These are phyloP conservation scores for Naegleria gruberi DNA, from an alignment of 208 protist genomes.

Conservation along the genomic window DNA sequence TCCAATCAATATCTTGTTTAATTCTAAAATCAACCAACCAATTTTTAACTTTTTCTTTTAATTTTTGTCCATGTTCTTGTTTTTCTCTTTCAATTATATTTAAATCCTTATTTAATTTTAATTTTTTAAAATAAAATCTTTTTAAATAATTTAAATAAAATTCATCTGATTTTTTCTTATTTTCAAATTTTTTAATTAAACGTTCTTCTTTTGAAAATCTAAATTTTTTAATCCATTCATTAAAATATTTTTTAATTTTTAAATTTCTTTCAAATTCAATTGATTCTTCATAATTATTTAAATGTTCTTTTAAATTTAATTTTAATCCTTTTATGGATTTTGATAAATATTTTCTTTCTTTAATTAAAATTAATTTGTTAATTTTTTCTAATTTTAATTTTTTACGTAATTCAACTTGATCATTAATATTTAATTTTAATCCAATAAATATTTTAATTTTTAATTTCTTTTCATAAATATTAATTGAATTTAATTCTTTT, in stretches of 20 bases:
- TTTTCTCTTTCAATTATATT: not conserved
- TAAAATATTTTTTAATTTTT: not conserved
- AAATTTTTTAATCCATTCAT: not conserved
- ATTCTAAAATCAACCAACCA: not conserved
- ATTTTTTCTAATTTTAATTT: not conserved
- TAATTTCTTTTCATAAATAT: not conserved
- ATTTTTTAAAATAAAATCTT: not conserved
- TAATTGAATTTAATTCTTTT: not conserved
- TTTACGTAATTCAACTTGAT: not conserved
- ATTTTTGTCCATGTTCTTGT: not conserved
- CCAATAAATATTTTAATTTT: not conserved
- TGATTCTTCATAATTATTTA: not conserved
- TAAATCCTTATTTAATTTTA: too few species aligned
- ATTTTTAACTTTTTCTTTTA: not conserved
- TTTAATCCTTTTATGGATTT: not conserved
- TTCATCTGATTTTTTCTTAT: not conserved
- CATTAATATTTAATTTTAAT: not conserved
- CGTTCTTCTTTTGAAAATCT: not conserved
- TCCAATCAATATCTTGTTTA: not conserved
- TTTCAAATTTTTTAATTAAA: not conserved
- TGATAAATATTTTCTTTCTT: not conserved
- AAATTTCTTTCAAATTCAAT: not conserved
- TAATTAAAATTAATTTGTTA: too few species aligned
- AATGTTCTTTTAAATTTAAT: not conserved
- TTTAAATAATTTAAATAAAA: not conserved